Evolutionary conservation across 78 protist species (phyloP), one percentile per base, ranked within the genome.

Genomic region (slime mould (Dictyostelium discoideum)): DNA sequence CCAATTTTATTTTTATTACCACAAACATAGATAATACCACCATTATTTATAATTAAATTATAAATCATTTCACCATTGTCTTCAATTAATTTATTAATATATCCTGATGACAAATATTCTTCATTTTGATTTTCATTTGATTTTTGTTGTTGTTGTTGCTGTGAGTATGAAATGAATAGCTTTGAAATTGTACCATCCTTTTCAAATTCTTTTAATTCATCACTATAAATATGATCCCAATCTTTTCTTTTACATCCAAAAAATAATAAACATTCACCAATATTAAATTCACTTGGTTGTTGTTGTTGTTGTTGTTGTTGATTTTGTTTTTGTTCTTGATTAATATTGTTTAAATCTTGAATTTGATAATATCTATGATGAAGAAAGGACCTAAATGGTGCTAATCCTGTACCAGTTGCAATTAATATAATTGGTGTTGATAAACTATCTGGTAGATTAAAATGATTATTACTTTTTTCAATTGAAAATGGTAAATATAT

Each of bases 401-500:
- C 94, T 37, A 89, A 57, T 2, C 94, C 94, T 6, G 94, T 89
- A 29, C 94, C 94, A 2, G 94, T 89, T 6, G 94, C 65, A 48
- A 89, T 72, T 37, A 89, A 72, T 5, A 89, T 82, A 4, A 89
- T 63, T 16, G 94, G 94, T 67, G 67, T 81, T 63, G 60, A 32
- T 16, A 89, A n/a, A 32, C 32, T 60, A 11, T 67, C 22, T 69
- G 94, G 94, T 39, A 89, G 44, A 44, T 65, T 67, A 37, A 89
- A 89, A 16, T 40, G 54, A 78, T 44, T 26, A 9, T 26, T 48
- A 48, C 87, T 54, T 39, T 20, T 86, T 54, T 80, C 77, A 6
- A 89, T 89, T 82, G 39, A 26, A 69, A 82, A 89, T 69, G 72
- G 85, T 24, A 89, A 29, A 72, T 72, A 65, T 29, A 48, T 69